These are phyloP conservation scores for Ganoderma leucocontextum DNA, from an alignment of 1,284 basidiomycete genomes.

Conservation along the genomic window DNA sequence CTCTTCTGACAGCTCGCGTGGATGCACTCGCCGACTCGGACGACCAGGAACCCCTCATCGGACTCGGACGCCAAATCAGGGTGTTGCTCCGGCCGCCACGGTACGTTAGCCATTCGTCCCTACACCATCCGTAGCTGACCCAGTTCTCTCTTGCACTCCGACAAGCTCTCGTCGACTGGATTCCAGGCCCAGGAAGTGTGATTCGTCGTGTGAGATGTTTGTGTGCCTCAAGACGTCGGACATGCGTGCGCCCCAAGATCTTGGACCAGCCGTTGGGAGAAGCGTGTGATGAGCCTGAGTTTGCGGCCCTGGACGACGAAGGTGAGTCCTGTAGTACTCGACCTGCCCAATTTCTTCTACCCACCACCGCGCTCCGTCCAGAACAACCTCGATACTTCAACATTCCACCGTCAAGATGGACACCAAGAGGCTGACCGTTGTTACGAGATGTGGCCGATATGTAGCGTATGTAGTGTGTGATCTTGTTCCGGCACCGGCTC, in stretches of 20 bases:
- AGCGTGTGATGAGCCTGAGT: neutral
- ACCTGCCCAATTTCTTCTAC: neutral
- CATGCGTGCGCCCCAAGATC: neutral
- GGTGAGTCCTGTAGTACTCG: neutral
- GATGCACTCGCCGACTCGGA: neutral
- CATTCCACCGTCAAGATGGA: neutral
- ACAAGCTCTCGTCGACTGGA: neutral
- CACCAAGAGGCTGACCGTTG: neutral
- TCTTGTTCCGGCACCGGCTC: neutral
- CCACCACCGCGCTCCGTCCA: neutral
- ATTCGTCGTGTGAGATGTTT: neutral
- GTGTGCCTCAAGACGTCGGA: neutral
- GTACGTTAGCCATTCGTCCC: neutral
- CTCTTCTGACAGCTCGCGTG: neutral
- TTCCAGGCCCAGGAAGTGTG: neutral
- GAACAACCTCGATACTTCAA: neutral
- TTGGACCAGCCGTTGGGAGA: neutral
- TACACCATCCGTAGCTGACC: neutral
- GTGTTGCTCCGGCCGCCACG: neutral
- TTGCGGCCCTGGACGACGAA: neutral
- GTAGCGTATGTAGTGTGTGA: neutral
- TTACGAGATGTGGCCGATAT: neutral
- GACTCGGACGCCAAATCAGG: neutral
- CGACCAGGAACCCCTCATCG: neutral
- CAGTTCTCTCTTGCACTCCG: neutral